Evolutionary conservation across 2,329 filamentous ascomycete species (phyloP), one percentile per base, ranked within the genome.

Genomic region (Claviceps pazoutovae): DNA sequence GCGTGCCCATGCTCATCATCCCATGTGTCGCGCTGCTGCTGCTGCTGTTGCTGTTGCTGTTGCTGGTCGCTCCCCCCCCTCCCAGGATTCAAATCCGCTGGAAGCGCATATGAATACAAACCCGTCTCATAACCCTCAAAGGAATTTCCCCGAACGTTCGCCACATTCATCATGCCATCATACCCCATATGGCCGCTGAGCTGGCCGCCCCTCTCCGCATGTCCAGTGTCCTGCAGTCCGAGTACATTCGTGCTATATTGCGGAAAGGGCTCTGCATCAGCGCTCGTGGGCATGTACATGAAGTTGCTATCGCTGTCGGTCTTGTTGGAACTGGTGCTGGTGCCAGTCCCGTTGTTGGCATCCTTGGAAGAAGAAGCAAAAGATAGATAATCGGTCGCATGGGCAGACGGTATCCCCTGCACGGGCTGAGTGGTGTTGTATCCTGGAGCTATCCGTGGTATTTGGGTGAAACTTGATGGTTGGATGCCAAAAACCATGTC

Each of bases 101-200:
- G 68, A 48, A 62, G 61, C 19, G 62, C 59, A 54, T 65, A 69
- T 5, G 44, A 5, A 8, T 63, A 63, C 36, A 66, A 68, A 30
- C 59, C 53, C 4, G 65, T 65, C 42, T 64, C 67, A 44, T 68
- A 65, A 5, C 64, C 66, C 46, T 64, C 64, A 44, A 66, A 69
- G 4, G 66, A 65, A 53, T 65, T 68, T n/a, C 59, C 62, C 50
- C 64, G 61, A 13, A 60, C 61, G 46, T 62, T 66, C 34, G 61
- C 60, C n/a, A 62, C 59, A 38, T 61, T 60, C 51, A 66, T 59
- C 49, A 65, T 62, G 37, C 59, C 55, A 9, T 64, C 64, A 50
- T 65, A 67, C 14, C 54, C 56, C 56, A 68, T 38, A 21, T 48
- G 48, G 5, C 34, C 36, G 13, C 43, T 43, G 26, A 54, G 54